Conservation (phyloP, 768 basidiomycete genomes). For the Neoboletus subvelutipes region DNA sequence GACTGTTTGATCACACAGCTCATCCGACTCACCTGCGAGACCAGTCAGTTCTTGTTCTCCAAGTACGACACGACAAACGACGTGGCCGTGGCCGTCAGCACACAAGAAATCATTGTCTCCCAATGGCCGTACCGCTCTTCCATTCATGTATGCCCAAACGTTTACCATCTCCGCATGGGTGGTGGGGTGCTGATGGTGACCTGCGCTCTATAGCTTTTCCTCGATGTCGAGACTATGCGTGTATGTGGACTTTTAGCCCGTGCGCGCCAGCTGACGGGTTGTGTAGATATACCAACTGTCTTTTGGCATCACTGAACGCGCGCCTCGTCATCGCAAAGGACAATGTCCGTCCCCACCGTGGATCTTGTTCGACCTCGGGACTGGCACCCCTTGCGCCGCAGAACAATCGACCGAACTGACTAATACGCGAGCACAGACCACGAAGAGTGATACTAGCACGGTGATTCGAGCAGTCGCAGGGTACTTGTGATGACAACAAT, state of each 20-base stretch:
- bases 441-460: too few relatives aligned
- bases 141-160: too few relatives aligned
- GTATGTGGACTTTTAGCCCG: neutral
- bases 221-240: neutral
- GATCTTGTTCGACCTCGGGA: neutral
- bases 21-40: neutral
- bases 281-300: neutral
- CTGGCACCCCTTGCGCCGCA: too few relatives aligned
- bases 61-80: neutral
- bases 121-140: neutral
- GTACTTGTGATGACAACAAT: neutral
- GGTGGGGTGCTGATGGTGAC: neutral
- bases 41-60: neutral
- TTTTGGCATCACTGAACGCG: neutral
- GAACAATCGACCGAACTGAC: neutral
- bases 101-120: neutral
- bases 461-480: neutral
- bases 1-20: neutral
- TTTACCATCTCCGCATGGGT: too few relatives aligned
- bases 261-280: neutral
- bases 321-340: neutral
- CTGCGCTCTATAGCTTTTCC: neutral
- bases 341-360: too few relatives aligned
- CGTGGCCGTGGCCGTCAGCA: neutral
- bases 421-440: too few relatives aligned